These are phyloP conservation scores for Neurospora cerealis DNA, from an alignment of 495 filamentous ascomycete genomes.

Conservation along the genomic window DNA sequence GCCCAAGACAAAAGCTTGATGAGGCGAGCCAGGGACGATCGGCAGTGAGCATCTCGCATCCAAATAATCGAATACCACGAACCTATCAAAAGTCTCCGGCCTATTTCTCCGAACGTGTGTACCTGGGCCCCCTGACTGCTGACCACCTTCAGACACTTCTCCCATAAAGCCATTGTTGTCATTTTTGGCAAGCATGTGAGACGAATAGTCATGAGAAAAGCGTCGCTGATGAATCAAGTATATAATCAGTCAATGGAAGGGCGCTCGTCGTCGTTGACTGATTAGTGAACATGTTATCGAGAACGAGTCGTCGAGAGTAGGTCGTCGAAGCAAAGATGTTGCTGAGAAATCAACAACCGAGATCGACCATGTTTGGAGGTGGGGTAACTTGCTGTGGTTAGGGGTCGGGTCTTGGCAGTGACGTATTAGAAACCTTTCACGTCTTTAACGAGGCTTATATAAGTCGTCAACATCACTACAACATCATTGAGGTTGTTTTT, in stretches of 20 bases:
- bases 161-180: not conserved
- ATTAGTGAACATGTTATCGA: not conserved
- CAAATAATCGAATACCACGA: not conserved
- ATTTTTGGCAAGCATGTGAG: not conserved
- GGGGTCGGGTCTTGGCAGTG: not conserved
- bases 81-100: not conserved
- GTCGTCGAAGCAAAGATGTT: not conserved
- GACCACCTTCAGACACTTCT: not conserved
- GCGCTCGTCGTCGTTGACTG: not conserved
- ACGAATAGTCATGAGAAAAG: not conserved
- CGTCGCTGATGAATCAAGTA: not conserved
- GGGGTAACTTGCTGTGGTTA: not conserved
- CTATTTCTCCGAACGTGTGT: not conserved
- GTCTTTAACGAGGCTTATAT: not conserved
- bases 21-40: not conserved
- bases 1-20: not conserved
- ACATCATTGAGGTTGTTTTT: not conserved
- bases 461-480: not conserved
- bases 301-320: not conserved
- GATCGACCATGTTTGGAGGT: not conserved
- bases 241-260: not conserved
- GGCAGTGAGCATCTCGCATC: not conserved
- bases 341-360: not conserved
- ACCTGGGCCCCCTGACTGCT: not conserved
- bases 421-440: not conserved